Base-by-base conservation (phyloP, 768 basidiomycete species). In the Tulasnella sp. region DNA sequence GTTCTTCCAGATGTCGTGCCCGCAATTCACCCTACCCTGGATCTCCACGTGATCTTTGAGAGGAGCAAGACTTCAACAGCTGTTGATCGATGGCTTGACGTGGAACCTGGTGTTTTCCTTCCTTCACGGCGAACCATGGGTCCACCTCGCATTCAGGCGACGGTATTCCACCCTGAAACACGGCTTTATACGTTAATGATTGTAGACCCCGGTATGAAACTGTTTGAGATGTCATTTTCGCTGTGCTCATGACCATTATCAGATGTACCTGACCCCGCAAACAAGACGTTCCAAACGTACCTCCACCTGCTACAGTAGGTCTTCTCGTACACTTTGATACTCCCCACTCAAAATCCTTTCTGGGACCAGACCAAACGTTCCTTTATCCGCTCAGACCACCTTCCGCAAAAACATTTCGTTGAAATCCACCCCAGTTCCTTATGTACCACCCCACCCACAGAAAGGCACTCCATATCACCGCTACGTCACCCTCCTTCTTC, bases 401-500 rank as follows among this genome's bases (percentile, higher is more conserved):
- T 27, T 31, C 40, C 17, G 27, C 8, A 19, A 25, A 15, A 25
- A 59, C 41, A 60, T 49, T 36, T 31, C 41, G 23, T 17, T 40
- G 25, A 27, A 50, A 5, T 40, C 64, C 19, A 57, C 66, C 2
- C 40, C 67, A 5, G 54, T 69, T 8, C 70, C 72, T 23, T 97
- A 93, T 68, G 73, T 93, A 61, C 86, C 94, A 4, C 96, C 93
- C 3, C 91, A 96, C 62, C 94, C 94, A 2, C 86, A 90, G 66
- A 77, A 78, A 35, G 91, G 92, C 49, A 84, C 91, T 9, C 80
- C 81, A 0, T 91, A 88, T 69, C 94, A 99, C 70, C 89, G 94
- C 60, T 96, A 94, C 68, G 78, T 81, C 7, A 63, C 84, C 41
- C 72, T 94, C 27, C 72, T 94, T 27, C 74, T 93, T 45, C 82